Conservation (phyloP, 306 rosid species). For the Cicer cuneatum region DNA sequence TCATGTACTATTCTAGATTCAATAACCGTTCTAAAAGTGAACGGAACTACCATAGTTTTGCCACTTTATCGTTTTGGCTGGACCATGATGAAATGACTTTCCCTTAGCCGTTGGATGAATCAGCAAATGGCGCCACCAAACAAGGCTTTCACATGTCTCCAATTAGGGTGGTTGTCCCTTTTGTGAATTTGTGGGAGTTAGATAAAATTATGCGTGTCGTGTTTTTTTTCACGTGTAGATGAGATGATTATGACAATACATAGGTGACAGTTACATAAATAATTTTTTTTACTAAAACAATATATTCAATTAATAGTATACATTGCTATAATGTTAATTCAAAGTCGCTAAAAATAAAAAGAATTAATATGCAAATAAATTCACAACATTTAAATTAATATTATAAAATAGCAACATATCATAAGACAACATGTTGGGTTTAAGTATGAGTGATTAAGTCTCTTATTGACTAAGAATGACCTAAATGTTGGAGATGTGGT, state of each 20-base stretch:
- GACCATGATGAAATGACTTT: conserved; percentile 37
- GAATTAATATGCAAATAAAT: no score
- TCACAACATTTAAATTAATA: no score
- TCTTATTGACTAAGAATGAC: no score
- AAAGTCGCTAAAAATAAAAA: no score
- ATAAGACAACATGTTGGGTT: no score
- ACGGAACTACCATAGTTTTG: conserved; percentile 11
- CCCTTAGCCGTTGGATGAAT: conserved; percentile 17
- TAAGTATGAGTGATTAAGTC: no score
- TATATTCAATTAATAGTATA: no score
- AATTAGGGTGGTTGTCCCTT: conserved; percentile 8
- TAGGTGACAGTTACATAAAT: no score
- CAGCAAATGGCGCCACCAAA: conserved; percentile 25
- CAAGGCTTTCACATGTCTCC: conserved; percentile 24
- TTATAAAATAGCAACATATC: no score
- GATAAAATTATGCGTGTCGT: not conserved
- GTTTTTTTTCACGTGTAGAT: not conserved
- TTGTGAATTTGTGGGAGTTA: not conserved
- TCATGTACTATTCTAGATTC: conserved; percentile 2
- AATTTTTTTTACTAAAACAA: no score
- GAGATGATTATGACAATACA: not conserved
- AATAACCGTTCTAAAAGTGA: conserved; percentile 37
- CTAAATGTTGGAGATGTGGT: no score
- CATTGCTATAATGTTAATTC: no score
- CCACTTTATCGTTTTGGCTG: conserved; percentile 29